Evolutionary conservation across 768 basidiomycete genomes (phyloP), one percentile per base, ranked within the genome.

Genomic region (Imleria badia): DNA sequence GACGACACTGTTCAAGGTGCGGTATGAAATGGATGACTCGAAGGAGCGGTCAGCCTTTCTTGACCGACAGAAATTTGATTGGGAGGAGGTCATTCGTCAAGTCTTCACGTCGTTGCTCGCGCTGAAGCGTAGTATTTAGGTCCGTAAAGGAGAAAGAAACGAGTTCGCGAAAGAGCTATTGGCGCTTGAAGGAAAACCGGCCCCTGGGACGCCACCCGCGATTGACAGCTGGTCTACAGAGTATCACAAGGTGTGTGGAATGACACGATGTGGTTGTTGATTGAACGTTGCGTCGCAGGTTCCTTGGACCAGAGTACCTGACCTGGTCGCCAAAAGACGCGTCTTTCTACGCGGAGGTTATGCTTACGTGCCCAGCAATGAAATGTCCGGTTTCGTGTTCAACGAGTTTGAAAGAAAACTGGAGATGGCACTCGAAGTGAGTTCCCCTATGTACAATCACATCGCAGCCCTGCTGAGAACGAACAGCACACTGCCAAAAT

Each of bases 251-350:
- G 94, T 89, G 56, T 10, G 66, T 49, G 35, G 11, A 26, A 42
- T 11, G 33, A 19, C 35, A 20, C 29, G 12, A 23, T 5, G 36
- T 8, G 8, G 5, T 26, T 38, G 19, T 38, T 38, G 31, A 39
- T 40, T 38, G 10, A 44, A 31, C 30, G 17, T 45, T 45, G 11
- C 17, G n/a, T 31, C 5, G 10, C 45, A 97, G 94, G 94, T 98
- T n/a, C 86, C 82, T 69, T 99, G 97, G 97, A 94, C 89, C 13
- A 85, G 87, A 57, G 95, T 98, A 3, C 92, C 93, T 6, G 94
- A 97, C 70, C 81, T 99, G 2, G 89, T 99, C 9, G 88, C 87
- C 56, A 84, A 80, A 65, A 78, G 96, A 19, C 80, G 78, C 42
- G 91, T 98, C 1, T 84, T 91, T 56, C 74, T 99, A 36, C 79